Conservation (phyloP, 805 yeast genomes). For the Brettanomyces nanus region DNA sequence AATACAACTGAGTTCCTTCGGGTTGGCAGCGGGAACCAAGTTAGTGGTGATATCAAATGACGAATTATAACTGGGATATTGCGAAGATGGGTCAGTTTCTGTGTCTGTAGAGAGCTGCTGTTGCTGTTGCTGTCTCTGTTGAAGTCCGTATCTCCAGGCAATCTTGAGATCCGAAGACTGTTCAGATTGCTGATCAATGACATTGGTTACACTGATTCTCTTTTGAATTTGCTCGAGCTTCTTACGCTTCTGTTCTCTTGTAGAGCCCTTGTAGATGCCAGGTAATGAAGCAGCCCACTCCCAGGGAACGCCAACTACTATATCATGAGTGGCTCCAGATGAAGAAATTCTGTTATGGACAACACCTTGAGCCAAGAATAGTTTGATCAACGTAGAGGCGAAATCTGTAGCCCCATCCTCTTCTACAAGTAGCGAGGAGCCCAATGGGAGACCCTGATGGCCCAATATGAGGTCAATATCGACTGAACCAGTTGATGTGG, state of each 20-base stretch:
- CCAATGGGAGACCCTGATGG: slow-evolving; percentile 84
- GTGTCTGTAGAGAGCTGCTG: slow-evolving; percentile 12
- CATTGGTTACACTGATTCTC: slow-evolving; percentile 60
- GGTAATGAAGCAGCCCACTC: slow-evolving; percentile 67
- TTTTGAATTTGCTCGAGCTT: slow-evolving; percentile 48
- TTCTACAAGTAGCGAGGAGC: slow-evolving; percentile 60
- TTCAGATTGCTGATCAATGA: slow-evolving; percentile 29
- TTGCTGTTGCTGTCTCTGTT: slow-evolving; percentile 30
- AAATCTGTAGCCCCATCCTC: slow-evolving; percentile 89
- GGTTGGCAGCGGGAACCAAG: slow-evolving; percentile 56
- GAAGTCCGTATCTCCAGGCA: slow-evolving; percentile 86
- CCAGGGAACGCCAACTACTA: slow-evolving; percentile 52
- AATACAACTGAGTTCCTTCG: slow-evolving; percentile 52
- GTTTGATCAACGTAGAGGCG: slow-evolving; percentile 56
- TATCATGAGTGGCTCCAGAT: slow-evolving; percentile 38
- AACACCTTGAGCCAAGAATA: slow-evolving; percentile 72
- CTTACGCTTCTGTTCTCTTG: slow-evolving; percentile 57
- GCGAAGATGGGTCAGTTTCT: slow-evolving; percentile 22
- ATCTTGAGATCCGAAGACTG: slow-evolving; percentile 54
- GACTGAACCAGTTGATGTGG: slow-evolving; percentile 71
- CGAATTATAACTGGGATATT: slow-evolving; percentile 46
- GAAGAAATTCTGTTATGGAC: slow-evolving; percentile 43
- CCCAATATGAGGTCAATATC: slow-evolving; percentile 68
- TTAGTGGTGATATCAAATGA: slow-evolving; percentile 75
- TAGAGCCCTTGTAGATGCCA: slow-evolving; percentile 63